Base-by-base conservation (phyloP, 768 basidiomycete genomes). In the Dentipellis fragilis region DNA sequence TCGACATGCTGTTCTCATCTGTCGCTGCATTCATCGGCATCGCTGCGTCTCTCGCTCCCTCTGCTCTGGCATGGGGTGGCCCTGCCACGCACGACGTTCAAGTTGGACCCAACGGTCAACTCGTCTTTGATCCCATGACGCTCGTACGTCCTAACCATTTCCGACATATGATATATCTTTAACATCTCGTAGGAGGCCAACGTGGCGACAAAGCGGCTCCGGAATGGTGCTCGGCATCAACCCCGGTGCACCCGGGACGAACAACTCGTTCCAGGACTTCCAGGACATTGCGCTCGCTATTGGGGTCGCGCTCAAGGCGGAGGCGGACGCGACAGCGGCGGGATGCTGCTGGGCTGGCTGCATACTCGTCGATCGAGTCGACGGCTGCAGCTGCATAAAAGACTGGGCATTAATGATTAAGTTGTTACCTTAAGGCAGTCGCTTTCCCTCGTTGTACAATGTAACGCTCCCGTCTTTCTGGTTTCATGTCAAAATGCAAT, bases 151-250 rank as follows among this genome's bases (percentile, higher is more conserved):
- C n/a, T 10, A 2, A 45, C 19, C 10, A n/a, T 7, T 16, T 14
- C 19, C 42, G 14, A 2, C 5, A 19, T 10, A 3, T n/a, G n/a
- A 9, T 11, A 12, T 14, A 10, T 45, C 12, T 45, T 42, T 16
- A 19, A 42, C 42, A n/a, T 45, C 19, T 10, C n/a, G 42, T 19
- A 45, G 42, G 19, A 3, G 9, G 42, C 42, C 11, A 45, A 45
- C 42, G 14, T 11, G 35, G 66, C 8, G 68, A 69, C 51, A 54
- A 19, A 1, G 49, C 49, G 57, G 54, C 19, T 34, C 52, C 22
- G 68, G 67, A 16, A 69, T 69, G 68, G 67, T 69, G n/a, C 61
- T 63, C 38, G 61, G 67, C 1, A 55, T 68, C 57, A 69, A 69
- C 60, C 51, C 66, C 14, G 60, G 59, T 1, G 6, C 39, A 1